phyloP scores from a whole-genome alignment of 1,284 basidiomycete genomes.

The Ustilago hordei region DNA sequence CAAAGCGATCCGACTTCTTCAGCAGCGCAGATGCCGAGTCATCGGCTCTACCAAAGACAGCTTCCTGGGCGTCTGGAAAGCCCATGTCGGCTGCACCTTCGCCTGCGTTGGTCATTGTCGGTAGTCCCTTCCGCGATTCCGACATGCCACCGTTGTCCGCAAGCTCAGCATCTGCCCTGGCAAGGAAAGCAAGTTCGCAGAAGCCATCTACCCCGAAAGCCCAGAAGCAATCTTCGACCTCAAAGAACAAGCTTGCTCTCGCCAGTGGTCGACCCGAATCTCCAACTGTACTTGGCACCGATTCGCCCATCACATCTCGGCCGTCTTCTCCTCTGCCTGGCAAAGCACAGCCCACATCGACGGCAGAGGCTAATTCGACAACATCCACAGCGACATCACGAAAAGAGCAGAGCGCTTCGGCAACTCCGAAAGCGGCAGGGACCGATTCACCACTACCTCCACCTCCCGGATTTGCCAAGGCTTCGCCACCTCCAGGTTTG shows the following conservation, averaged over 20 bases:
- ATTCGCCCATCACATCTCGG: constrained; percentile 36
- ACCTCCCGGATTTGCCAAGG: constrained; percentile 62
- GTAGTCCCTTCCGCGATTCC: constrained; percentile 56
- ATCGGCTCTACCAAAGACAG: constrained; percentile 67
- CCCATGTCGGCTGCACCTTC: constrained; percentile 37
- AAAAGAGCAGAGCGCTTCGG: constrained; percentile 12
- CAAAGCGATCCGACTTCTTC: constrained; percentile 45
- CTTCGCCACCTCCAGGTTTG: constrained; percentile 42
- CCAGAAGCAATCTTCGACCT: constrained; percentile 32
- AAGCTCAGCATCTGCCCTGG: constrained; percentile 41
- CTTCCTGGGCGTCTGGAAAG: constrained; percentile 67
- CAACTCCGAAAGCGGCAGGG: constrained; percentile 10
- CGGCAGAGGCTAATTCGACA: constrained; percentile 7
- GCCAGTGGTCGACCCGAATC: constrained; percentile 42
- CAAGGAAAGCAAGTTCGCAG: constrained; percentile 50
- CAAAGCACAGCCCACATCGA: constrained; percentile 42
- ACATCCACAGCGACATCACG: constrained; percentile 17
- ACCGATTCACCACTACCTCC: constrained; percentile 28
- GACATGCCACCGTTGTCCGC: constrained; percentile 62
- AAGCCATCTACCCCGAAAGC: constrained; percentile 45
- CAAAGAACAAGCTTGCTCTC: constrained; percentile 36
- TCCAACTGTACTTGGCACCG: constrained; percentile 36
- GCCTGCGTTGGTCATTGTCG: constrained; percentile 36
- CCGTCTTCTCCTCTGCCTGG: constrained; percentile 39
- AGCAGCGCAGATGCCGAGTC: constrained; percentile 42